Evolutionary conservation across 805 yeast species (phyloP), one percentile per base, ranked within the genome.

Genomic region (Sugiyamaella mastotermitis): DNA sequence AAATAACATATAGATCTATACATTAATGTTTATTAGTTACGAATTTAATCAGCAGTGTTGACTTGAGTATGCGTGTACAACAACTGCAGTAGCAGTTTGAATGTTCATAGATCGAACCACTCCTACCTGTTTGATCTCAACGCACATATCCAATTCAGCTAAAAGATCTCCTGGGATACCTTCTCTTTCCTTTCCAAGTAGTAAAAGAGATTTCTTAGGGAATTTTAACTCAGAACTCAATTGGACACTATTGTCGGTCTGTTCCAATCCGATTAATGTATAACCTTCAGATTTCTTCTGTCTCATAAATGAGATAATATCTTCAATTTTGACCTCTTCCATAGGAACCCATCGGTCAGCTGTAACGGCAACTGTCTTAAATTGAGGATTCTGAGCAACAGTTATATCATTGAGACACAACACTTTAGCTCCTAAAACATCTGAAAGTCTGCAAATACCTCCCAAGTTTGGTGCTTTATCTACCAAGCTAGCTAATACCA

Each of bases 261-360:
- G 97, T 51, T 88, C 97, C 26, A 88, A 67, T 0, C 97, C 97
- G 43, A 90, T 80, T 40, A 88, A 63, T 0, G 94, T 81, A 55
- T 87, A 88, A 0, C 97, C 97, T 43, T 83, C 82, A 9, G 56
- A 58, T 56, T 74, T 77, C 65, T 81, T 80, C 37, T 56, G 52
- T 37, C 65, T 64, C 73, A 90, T 69, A 51, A 65, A 90, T 2
- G 57, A 60, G 1, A 65, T 59, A 30, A 88, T 76, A 3, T 66
- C 67, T 1, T 61, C 74, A 4, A 72, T 68, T 40, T 71, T 71
- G 4, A 88, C 94, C 56, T 87, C 90, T 5, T 65, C 55, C 77
- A 88, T 80, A 1, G 97, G 97, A 92, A 87, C 83, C 97, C 97
- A 90, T 41, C 72, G 67, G 49, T 88, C 97, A 0, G 97, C 95